Base-by-base conservation (phyloP, 768 basidiomycete genomes). In the Auricularia auricula-judae region DNA sequence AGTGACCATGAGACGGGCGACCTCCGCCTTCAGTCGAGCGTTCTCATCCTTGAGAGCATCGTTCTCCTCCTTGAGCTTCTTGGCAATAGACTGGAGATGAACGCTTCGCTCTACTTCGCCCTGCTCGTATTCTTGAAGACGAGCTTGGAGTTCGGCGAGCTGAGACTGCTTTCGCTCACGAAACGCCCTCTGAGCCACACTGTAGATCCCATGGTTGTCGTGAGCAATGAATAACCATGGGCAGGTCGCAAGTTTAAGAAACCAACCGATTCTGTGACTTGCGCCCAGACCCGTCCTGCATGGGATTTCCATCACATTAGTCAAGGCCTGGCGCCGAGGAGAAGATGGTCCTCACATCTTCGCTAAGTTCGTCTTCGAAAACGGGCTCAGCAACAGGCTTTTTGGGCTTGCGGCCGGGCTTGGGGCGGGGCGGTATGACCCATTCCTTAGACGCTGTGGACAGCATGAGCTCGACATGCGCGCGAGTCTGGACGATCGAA, bases 101-200 rank as follows among this genome's bases (percentile, higher is more conserved):
- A 93, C 84, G 70, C 89, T 92, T 64, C 90, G 85, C 72, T 93
- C 89, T 34, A 92, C 85, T 72, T 93, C 91, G n/a, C 92, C 92
- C 72, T 91, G 89, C 72, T 94, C 91, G 69, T 92, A 93, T 21
- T 84, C 83, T 67, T 89, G 86, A 62, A 94, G 79, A 59, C 91
- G 88, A 61, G 91, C 87, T 75, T 94, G 91, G 42, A 94, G 82
- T 67, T 93, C 91, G 8, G 89, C 86, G 42, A 94, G 86, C 70
- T 93, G 91, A 3, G 88, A 86, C 72, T 93, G 91, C 75, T 91
- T 93, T 66, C 92, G 84, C 71, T 93, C 92, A 60, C 92, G 83
- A 75, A 94, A 93, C 12, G 92, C 91, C 43, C 92, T 87, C 72
- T 94, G 92, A 12, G 91, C 91, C 36, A 88, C 89, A 71, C 92